Base-by-base conservation (phyloP, 2,329 filamentous ascomycete species). In the Fusarium sp. region DNA sequence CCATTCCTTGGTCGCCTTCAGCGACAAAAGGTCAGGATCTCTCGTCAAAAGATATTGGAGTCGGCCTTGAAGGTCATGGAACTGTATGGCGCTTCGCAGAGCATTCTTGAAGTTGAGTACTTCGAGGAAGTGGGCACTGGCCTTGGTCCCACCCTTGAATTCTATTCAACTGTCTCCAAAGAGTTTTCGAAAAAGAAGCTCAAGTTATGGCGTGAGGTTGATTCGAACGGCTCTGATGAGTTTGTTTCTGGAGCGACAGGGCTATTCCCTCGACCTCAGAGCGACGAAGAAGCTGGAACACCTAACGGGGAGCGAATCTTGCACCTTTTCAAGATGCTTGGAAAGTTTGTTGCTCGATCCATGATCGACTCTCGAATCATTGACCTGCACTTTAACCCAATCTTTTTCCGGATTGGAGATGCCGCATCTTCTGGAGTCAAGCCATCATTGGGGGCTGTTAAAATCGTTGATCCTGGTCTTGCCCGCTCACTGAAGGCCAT, bases 51-150 rank as follows among this genome's bases (percentile, higher is more conserved):
- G 73, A 97, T 99, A 43, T 84, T 99, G 10, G 96, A 99, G 77
- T 98, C 96, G 15, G 96, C 96, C 1, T 85, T 98, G 77, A 99
- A 99, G 79, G 96, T 99, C 29, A 98, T 99, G 95, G 95, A 99
- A 72, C 87, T 98, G 4, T 99, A 99, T 74, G 96, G 96, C 1
- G 93, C 93, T n/a, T 97, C 95, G 2, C 93, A 97, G 60, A 98
- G 95, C 76, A 92, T 98, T 27, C 82, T 99, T 1, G 96, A 99
- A 76, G 95, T 99, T 3, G 96, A 99, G 75, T 99, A 99, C 75
- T 99, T 99, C 71, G 96, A 98, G 74, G 96, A 99, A 80, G 96
- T 99, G 21, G 96, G 96, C 57, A 99, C 96, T 23, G 96, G 96
- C 45, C 85, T 99, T 43, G 96, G 96, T 0, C 96, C 96, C 6